Base-by-base conservation (phyloP, 2,329 filamentous ascomycete species). In the Microcyclosporella mali region DNA sequence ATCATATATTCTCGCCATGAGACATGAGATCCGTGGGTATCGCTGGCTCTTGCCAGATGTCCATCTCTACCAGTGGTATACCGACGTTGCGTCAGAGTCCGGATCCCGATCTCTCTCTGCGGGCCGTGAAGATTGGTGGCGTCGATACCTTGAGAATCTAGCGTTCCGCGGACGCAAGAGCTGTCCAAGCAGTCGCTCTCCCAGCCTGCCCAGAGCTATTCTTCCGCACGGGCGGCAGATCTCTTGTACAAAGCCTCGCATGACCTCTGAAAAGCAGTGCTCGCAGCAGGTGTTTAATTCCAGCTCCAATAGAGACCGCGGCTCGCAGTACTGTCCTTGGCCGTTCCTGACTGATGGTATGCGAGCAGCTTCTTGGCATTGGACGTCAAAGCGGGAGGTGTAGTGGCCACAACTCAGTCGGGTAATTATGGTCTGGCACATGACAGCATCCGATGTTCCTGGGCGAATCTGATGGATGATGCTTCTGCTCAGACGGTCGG, bases 381-480 rank as follows among this genome's bases (percentile, higher is more conserved):
- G 37, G 18, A 46, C 33, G 9, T 25, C 21, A 9, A 25, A 25
- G 9, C 21, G 21, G 6, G 21, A 25, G 4, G 21, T 9, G 12
- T 35, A 35, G 28, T 56, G 53, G 14, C 51, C 49, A 41, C 53
- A 53, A 34, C 42, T 40, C 9, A 56, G 45, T 9, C 46, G 39
- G 11, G 47, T 49, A 12, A 41, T 41, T 11, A 52, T 42, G 12
- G 46, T 46, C 6, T 49, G 41, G 37, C 53, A 56, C 53, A 56
- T 53, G 4, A 14, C 21, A 9, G 21, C 6, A 6, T 4, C 9
- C 9, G 4, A 25, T 25, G 6, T 25, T 9, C 9, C 21, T 25
- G 6, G n/a, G 21, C 21, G 21, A 25, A 9, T 25, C 21, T 25
- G 21, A 25, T 25, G 21, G 9, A 9, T 25, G 9, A 9, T 25